Evolutionary conservation across 148 eudicot species (phyloP).

Genomic region (Vaccinium macrocarpon): DNA sequence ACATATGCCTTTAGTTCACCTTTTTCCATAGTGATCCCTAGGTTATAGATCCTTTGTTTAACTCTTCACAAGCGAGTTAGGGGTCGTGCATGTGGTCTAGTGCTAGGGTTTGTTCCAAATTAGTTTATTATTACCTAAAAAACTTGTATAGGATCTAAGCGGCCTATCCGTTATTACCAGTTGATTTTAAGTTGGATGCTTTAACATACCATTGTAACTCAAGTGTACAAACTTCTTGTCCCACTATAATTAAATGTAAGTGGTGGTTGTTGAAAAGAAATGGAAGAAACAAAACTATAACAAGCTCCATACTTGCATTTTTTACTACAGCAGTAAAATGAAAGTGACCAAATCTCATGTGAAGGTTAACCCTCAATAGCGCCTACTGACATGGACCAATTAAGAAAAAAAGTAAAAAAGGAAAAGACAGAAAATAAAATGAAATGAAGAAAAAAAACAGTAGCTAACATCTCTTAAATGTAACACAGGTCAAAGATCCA

Average conservation of each 20-base stretch:
- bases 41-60: neutral
- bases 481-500: neutral
- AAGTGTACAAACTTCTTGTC: neutral
- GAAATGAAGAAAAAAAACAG: neutral
- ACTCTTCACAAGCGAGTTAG: neutral
- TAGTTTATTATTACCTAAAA: neutral
- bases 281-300: neutral
- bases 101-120: neutral
- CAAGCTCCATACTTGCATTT: conserved; percentile 2
- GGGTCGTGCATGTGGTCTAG: neutral
- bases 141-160: neutral
- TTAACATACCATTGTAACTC: neutral
- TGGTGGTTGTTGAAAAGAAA: neutral
- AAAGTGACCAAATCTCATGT: neutral
- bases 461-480: neutral
- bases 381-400: neutral
- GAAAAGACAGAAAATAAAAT: conserved; percentile 1
- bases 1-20: neutral
- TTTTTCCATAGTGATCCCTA: neutral
- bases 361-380: neutral
- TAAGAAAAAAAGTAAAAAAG: neutral
- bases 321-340: neutral
- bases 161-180: neutral
- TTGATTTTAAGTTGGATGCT: neutral
- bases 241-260: neutral